Percentiles rank a stretch among this genome's conserved stretches.
Conservation (phyloP, 177 flowering plant genomes). For the Vitis hybrid region DNA sequence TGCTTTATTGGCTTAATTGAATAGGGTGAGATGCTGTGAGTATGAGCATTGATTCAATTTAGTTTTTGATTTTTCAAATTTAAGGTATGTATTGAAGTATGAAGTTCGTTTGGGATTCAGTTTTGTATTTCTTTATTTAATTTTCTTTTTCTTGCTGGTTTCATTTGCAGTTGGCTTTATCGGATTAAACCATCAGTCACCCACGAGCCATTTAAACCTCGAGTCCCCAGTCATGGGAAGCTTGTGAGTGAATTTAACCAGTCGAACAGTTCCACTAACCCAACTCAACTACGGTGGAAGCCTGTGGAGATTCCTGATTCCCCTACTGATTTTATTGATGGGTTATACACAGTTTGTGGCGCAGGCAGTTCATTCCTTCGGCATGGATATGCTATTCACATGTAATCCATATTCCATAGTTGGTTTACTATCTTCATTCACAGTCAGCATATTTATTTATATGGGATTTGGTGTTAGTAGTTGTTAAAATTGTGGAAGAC, state of each 20-base stretch:
- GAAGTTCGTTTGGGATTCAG: not conserved
- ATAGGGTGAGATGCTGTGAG: too few species aligned
- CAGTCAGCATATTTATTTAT: not conserved
- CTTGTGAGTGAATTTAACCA: constrained; percentile 73
- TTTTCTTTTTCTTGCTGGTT: not conserved
- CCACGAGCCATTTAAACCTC: constrained; percentile 85
- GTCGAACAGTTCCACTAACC: constrained; percentile 61
- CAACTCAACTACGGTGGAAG: constrained; percentile 92
- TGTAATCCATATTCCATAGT: constrained; percentile 49
- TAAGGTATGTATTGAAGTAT: too few species aligned
- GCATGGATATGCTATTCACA: constrained; percentile 96
- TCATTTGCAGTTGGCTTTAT: constrained; percentile 77
- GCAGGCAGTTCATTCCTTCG: constrained; percentile 93
- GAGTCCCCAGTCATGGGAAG: constrained; percentile 49
- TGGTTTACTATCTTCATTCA: constrained; percentile 1
- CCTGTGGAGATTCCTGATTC: constrained; percentile 63
- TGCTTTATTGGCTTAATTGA: too few species aligned
- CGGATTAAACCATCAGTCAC: constrained; percentile 94
- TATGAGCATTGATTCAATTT: not conserved
- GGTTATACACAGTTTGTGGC: constrained; percentile 78
- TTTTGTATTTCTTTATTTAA: not conserved
- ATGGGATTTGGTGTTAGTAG: not conserved
- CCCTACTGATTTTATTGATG: constrained; percentile 87
- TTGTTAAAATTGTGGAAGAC: not conserved
- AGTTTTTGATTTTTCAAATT: not conserved